Evolutionary conservation across 2,329 filamentous ascomycete species (phyloP), one percentile per base, ranked within the genome.

Genomic region (Didymella keratinophila): DNA sequence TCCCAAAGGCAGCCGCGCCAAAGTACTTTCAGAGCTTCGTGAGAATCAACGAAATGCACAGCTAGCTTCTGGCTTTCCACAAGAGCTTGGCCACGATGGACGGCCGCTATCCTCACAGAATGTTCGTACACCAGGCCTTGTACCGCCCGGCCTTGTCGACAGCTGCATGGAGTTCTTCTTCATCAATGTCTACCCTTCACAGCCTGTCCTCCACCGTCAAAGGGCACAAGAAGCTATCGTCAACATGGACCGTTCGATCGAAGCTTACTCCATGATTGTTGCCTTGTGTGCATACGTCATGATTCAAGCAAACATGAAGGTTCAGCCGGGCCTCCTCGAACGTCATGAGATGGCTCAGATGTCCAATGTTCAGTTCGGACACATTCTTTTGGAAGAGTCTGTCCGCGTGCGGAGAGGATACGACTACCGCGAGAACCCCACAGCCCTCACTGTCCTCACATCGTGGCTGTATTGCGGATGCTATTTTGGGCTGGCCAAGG

Each of bases 401-500:
- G 79, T 86, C 16, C 78, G 82, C 3, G 81, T 84, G 21, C 79
- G 86, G 21, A 84, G 84, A 68, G 77, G 78, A 21, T 84, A 84
- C 71, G 83, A 87, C 68, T 86, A 86, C 61, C 78, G 85, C 44
- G 85, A 87, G 65, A 82, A 81, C 48, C 78, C 82, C 11, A 83
- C 83, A 0, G 73, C 86, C 8, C 78, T 78, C 53, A 84, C 84
- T 2, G 81, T 88, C n/a, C 82, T 87, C 43, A 87, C 85, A 3
- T 87, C 85, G 0, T 88, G 86, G 74, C 86, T 87, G 74, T 79
- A 87, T 44, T 86, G 83, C 48, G 85, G 84, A 0, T 83, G 83
- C 58, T 86, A 85, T 66, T 87, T 87, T 69, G 86, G 86, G 64
- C 79, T 88, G 43, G 86, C 86, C 61, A 83, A 85, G 67, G 83